These are phyloP conservation scores for Osmanthus fragrans DNA, from an alignment of 257 asterid genomes.

Conservation along the genomic window DNA sequence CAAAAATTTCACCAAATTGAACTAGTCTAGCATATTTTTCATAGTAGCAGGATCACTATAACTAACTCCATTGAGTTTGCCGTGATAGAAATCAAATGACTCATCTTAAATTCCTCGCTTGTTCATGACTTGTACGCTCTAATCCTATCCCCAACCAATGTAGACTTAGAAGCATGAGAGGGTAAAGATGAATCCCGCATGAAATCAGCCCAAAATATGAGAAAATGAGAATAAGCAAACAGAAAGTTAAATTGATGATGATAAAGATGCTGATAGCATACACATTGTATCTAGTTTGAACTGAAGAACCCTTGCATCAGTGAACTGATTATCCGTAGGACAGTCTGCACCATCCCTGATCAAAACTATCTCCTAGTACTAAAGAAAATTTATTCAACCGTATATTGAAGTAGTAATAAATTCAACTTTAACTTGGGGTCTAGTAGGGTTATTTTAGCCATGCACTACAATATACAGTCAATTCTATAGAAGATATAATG, in stretches of 20 bases:
- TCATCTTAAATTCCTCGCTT: neutral
- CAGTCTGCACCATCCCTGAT: neutral
- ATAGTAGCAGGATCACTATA: neutral
- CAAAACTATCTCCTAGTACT: neutral
- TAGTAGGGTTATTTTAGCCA: neutral
- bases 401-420: neutral
- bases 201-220: neutral
- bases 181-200: neutral
- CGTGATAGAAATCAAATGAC: neutral
- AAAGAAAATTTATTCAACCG: neutral
- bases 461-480: neutral
- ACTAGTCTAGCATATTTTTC: neutral
- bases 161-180: slow-evolving; percentile 19
- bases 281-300: slow-evolving; percentile 10
- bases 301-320: slow-evolving; percentile 9
- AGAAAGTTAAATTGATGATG: slow-evolving; percentile 11
- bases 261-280: slow-evolving; percentile 1
- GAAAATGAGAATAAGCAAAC: neutral
- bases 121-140: neutral
- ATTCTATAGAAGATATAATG: slow-evolving; percentile 8
- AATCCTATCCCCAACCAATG: neutral
- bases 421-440: neutral
- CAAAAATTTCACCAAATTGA: neutral
- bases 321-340: slow-evolving; percentile 8
- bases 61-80: neutral